A percentile compares a stretch with the other conserved stretches of the same genome.
Conservation (phyloP, 1,284 basidiomycete genomes). For the Pseudozyma sp. region DNA sequence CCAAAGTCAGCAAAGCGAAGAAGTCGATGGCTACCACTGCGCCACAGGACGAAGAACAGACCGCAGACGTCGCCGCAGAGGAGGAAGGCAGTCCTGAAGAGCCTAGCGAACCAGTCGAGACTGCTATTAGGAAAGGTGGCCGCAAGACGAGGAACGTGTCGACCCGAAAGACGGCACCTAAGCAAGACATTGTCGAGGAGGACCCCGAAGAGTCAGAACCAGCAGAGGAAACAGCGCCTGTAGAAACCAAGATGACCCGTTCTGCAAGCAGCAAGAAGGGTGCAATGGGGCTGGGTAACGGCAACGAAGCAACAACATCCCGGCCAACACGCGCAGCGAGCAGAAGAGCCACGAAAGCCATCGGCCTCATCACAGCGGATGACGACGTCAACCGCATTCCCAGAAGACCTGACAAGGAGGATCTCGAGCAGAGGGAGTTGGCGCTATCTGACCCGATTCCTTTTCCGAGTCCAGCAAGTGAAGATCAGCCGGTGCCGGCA, state of each 20-base stretch:
- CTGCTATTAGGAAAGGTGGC: constrained; percentile 20
- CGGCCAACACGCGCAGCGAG: constrained; percentile 37
- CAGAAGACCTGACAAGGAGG: constrained; percentile 32
- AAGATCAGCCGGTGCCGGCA: constrained; percentile 8
- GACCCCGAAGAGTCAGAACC: constrained; percentile 5
- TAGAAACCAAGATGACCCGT: constrained; percentile 15
- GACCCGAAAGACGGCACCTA: constrained; percentile 15
- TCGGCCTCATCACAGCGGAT: constrained; percentile 33
- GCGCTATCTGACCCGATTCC: constrained; percentile 36
- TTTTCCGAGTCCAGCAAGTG: constrained; percentile 16
- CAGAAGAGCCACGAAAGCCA: constrained; percentile 38
- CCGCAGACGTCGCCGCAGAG: neutral
- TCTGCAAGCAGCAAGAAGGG: constrained; percentile 34
- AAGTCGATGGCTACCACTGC: constrained; percentile 11
- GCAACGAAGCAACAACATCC: constrained; percentile 12
- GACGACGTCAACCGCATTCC: constrained; percentile 38
- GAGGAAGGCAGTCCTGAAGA: constrained; percentile 14
- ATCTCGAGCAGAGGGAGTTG: constrained; percentile 26
- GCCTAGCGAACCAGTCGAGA: neutral
- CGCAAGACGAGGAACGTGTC: constrained; percentile 34
- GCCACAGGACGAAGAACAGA: constrained; percentile 8
- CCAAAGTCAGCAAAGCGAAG: constrained; percentile 25
- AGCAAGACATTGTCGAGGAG: constrained; percentile 18
- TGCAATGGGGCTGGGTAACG: constrained; percentile 29
- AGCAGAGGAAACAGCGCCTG: neutral